Conservation (phyloP, 306 rosid genomes). For the Prunus mongolica region DNA sequence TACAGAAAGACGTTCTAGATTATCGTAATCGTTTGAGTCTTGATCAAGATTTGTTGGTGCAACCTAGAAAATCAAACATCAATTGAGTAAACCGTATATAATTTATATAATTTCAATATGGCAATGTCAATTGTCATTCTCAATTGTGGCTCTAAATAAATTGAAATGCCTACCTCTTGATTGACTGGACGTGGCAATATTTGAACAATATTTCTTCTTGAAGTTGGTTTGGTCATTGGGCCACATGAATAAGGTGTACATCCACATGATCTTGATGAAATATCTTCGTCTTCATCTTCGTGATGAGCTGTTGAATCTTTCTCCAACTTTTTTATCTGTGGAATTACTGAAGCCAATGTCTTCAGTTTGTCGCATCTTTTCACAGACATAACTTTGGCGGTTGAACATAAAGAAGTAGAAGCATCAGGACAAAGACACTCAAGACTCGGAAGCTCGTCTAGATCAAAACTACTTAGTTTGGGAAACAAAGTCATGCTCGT, state of each 20-base stretch:
- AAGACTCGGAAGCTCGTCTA: accelerated
- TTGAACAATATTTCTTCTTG: background rate
- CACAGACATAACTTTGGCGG: background rate
- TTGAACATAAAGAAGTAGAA: background rate
- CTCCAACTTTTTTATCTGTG: background rate
- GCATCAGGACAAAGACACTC: background rate
- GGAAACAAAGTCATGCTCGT: background rate
- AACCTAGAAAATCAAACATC: background rate
- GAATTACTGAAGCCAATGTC: background rate
- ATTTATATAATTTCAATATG: too few species aligned
- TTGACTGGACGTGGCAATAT: background rate
- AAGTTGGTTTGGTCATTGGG: too few species aligned
- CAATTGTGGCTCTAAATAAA: background rate
- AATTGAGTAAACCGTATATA: background rate
- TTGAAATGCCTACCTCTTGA: background rate
- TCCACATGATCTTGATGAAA: background rate
- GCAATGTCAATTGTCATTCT: too few species aligned
- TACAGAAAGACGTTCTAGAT: background rate
- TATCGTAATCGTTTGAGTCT: background rate
- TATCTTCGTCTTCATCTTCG: too few species aligned
- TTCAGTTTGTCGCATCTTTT: background rate
- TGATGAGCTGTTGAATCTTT: background rate
- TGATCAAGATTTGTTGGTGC: background rate
- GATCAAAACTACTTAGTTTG: background rate
- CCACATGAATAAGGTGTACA: background rate